These are phyloP conservation scores for Luffa acutangula DNA, from an alignment of 306 rosid species.

Conservation along the genomic window DNA sequence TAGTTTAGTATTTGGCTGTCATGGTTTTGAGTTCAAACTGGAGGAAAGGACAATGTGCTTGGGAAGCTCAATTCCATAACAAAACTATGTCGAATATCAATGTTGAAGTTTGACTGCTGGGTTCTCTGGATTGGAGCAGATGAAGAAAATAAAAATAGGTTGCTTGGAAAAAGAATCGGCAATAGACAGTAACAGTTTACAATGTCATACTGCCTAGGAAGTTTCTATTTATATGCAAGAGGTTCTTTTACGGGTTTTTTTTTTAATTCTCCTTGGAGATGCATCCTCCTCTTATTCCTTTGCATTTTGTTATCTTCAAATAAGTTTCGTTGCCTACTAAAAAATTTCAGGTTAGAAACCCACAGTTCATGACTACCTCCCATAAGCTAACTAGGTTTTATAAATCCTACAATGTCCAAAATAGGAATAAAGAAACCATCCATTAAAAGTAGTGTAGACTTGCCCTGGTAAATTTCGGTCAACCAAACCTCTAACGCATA, in stretches of 20 bases:
- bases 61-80: neutral
- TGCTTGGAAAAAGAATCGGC: neutral
- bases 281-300: neutral
- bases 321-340: neutral
- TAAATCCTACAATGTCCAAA: neutral
- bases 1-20: neutral
- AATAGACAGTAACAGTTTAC: neutral
- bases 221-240: neutral
- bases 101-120: neutral
- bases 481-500: slow-evolving; percentile 76
- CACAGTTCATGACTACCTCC: neutral
- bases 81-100: neutral
- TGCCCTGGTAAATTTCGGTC: slow-evolving; percentile 92
- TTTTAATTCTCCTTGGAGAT: neutral
- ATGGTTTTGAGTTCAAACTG: neutral
- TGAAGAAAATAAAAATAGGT: neutral
- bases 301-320: neutral
- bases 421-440: slow-evolving; percentile 1
- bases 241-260: neutral
- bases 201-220: neutral
- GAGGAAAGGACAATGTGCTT: neutral
- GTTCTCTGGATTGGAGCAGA: neutral
- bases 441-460: slow-evolving; percentile 20
- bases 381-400: neutral
- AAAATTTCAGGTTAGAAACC: neutral